These are phyloP conservation scores for Wallacemonas collosoma DNA, from an alignment of 208 protist species.

Conservation along the genomic window DNA sequence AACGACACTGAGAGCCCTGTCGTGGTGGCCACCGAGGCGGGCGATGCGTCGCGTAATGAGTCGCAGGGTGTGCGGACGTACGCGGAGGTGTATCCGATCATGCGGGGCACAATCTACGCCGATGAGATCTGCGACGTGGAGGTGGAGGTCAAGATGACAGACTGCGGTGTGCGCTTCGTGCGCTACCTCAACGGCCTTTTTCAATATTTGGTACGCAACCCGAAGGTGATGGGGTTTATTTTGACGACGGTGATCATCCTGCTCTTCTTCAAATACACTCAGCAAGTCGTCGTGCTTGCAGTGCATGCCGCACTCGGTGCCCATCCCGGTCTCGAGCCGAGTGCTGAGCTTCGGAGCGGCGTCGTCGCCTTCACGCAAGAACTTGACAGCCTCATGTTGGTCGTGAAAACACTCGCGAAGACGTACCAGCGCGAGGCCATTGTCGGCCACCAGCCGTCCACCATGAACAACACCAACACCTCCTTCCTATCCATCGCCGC, in stretches of 20 bases:
- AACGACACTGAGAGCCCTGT: conserved; percentile 14
- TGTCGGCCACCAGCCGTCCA: conserved; percentile 30
- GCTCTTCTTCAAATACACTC: conserved; percentile 67
- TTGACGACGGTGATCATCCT: conserved; percentile 49
- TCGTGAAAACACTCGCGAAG: conserved; percentile 35
- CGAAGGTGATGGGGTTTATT: conserved; percentile 51
- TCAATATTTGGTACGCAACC: conserved; percentile 53
- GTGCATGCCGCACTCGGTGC: conserved; percentile 42
- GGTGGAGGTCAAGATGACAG: conserved; percentile 29
- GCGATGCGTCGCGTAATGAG: background rate
- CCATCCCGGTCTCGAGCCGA: conserved; percentile 55
- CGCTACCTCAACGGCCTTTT: conserved; percentile 53
- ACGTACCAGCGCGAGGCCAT: conserved; percentile 36
- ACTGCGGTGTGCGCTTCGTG: conserved; percentile 52
- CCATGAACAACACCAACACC: conserved; percentile 15
- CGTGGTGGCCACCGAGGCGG: conserved; percentile 6
- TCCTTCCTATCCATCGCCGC: conserved; percentile 35
- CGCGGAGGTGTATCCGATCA: conserved; percentile 57
- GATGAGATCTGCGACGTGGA: conserved; percentile 54
- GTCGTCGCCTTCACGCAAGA: conserved; percentile 50
- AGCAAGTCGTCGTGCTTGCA: conserved; percentile 47
- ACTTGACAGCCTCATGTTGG: conserved; percentile 32
- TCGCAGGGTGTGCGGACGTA: conserved; percentile 23
- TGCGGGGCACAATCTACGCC: conserved; percentile 65
- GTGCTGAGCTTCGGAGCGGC: conserved; percentile 41